Evolutionary conservation across 805 yeast genomes (phyloP).

Genomic region (Saccharomyces paradoxus): DNA sequence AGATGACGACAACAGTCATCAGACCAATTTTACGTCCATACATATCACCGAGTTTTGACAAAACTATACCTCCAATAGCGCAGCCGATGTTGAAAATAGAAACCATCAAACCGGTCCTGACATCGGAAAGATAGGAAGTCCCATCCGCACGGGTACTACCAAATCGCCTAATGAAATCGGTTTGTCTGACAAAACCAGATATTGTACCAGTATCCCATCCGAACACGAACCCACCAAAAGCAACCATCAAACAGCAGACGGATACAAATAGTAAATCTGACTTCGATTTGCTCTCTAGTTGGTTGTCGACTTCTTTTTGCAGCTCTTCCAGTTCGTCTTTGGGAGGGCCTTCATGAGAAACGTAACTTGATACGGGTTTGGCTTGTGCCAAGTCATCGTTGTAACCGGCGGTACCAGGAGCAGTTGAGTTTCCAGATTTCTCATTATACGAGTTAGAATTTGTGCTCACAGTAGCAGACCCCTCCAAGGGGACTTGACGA

Average conservation of each 20-base stretch:
- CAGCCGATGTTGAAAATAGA: constrained; percentile 64
- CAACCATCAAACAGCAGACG: constrained; percentile 38
- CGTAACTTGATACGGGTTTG: background rate
- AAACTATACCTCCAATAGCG: constrained; percentile 58
- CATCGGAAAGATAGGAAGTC: constrained; percentile 39
- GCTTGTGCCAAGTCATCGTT: background rate
- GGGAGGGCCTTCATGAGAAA: background rate
- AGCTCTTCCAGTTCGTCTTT: constrained; percentile 8
- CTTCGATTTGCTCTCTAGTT: constrained; percentile 18
- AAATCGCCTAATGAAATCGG: constrained; percentile 49
- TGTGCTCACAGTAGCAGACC: background rate
- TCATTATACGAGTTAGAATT: background rate
- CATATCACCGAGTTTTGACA: constrained; percentile 50
- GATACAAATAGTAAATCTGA: constrained; percentile 25
- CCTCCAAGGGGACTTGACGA: background rate
- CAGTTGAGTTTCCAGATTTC: background rate
- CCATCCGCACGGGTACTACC: constrained; percentile 41
- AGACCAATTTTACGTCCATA: constrained; percentile 59
- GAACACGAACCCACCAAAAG: constrained; percentile 70
- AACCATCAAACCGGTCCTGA: constrained; percentile 48
- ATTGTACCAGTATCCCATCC: constrained; percentile 70
- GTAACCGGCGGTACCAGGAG: background rate
- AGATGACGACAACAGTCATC: constrained; percentile 50
- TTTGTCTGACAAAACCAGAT: constrained; percentile 55
- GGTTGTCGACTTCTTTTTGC: constrained; percentile 8